Conservation (phyloP, 177 flowering plant genomes). For the Vitis hybrid region DNA sequence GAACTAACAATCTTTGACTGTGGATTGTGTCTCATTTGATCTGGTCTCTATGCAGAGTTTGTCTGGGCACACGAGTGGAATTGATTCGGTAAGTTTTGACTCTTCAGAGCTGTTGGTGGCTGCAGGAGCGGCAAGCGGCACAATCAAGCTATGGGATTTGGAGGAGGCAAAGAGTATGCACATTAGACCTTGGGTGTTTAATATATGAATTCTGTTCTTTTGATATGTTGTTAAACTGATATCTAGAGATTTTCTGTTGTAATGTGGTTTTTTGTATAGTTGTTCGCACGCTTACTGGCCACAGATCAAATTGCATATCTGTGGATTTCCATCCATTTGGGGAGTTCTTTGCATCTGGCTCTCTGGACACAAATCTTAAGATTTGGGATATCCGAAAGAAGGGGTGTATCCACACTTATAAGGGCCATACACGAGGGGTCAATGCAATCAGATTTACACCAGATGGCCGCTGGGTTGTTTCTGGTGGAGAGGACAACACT, state of each 20-base stretch:
- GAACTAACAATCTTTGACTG: too few relatives aligned
- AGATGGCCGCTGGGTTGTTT: constrained; percentile 99
- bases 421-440: constrained; percentile 97
- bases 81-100: constrained; percentile 94
- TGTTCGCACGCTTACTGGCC: constrained; percentile 96
- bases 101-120: constrained; percentile 92
- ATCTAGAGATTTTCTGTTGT: neutral
- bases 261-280: constrained; percentile 44
- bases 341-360: constrained; percentile 99
- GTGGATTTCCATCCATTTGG: constrained; percentile 99
- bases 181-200: neutral
- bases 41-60: constrained; percentile 58
- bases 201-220: neutral
- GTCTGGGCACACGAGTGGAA: constrained; percentile 94
- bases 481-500: constrained; percentile 95
- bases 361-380: constrained; percentile 94
- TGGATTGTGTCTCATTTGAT: neutral
- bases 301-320: constrained; percentile 92
- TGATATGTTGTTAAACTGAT: neutral
- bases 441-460: constrained; percentile 95
- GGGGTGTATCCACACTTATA: constrained; percentile 96
- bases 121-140: constrained; percentile 99
- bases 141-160: constrained; percentile 96
- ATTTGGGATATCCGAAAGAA: constrained; percentile 99
- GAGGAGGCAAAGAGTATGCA: constrained; percentile 95